Evolutionary conservation across 768 basidiomycete genomes (phyloP).

Genomic region (Russula sp.): DNA sequence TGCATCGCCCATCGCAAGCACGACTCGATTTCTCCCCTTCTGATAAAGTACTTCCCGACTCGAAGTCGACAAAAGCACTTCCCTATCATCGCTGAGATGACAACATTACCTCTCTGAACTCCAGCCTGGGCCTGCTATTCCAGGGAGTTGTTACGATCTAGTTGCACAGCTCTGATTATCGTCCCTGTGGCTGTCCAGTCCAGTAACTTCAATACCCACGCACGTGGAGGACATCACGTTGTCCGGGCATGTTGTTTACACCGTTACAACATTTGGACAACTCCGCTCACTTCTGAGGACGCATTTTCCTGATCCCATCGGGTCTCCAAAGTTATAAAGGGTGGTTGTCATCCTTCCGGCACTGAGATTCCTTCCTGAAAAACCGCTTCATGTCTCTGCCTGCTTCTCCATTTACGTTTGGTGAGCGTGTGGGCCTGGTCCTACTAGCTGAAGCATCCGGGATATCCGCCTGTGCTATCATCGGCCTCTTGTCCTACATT

Average conservation of each 20-base stretch:
- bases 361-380: background rate
- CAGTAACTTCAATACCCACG: background rate
- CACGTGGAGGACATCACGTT: background rate
- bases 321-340: background rate
- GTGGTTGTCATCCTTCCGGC: background rate
- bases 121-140: background rate
- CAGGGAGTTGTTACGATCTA: background rate
- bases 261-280: background rate
- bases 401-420: conserved; percentile 19
- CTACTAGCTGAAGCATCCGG: conserved; percentile 25
- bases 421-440: conserved; percentile 26
- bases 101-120: background rate
- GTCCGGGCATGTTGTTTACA: background rate
- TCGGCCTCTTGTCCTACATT: conserved; percentile 25
- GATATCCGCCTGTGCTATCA: conserved; percentile 24
- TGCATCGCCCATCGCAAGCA: background rate
- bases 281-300: background rate
- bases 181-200: background rate
- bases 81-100: background rate
- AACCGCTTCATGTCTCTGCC: background rate
- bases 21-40: background rate
- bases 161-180: background rate
- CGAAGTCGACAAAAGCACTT: background rate
- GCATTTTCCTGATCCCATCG: background rate
- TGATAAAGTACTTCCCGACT: background rate